Percentiles rank a stretch among this genome's conserved stretches.
These are phyloP conservation scores for Postia placenta DNA, from an alignment of 768 basidiomycete genomes.

Conservation along the genomic window DNA sequence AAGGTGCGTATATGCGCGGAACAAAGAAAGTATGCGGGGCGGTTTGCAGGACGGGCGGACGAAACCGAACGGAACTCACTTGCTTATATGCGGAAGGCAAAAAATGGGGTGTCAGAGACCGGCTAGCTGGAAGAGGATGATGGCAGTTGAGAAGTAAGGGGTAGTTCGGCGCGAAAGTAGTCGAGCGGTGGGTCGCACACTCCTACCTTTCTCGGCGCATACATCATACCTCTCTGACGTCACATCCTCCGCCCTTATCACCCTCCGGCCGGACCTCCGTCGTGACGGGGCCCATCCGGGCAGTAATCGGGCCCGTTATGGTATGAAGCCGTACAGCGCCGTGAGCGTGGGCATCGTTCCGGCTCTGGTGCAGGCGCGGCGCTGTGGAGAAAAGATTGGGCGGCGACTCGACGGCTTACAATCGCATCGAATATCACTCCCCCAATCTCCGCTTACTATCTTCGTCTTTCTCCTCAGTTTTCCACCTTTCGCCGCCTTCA, in stretches of 20 bases:
- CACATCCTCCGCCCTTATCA: not conserved
- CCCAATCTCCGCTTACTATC: conserved; percentile 9
- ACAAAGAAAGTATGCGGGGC: not conserved
- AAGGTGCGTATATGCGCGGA: not conserved
- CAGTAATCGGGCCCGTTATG: not conserved
- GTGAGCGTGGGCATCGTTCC: not conserved
- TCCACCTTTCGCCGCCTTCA: too few species aligned
- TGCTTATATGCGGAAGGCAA: not conserved
- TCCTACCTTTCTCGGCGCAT: not conserved
- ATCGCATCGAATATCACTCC: conserved; percentile 10
- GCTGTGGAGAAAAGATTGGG: not conserved
- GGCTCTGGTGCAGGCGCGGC: not conserved
- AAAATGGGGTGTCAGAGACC: not conserved
- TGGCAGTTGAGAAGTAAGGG: not conserved
- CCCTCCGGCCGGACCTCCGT: not conserved
- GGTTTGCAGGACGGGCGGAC: not conserved
- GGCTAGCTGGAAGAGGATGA: not conserved
- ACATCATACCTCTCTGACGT: not conserved
- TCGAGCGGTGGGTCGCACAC: too few species aligned
- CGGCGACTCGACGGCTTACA: not conserved
- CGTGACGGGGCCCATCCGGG: not conserved
- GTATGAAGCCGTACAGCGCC: not conserved
- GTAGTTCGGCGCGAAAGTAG: not conserved
- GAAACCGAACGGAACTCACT: not conserved
- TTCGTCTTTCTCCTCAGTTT: conserved; percentile 5